Percentiles rank a stretch among this genome's conserved stretches.
phyloP scores from a whole-genome alignment of 257 asterid species.

The Oldenlandia corymbosa region DNA sequence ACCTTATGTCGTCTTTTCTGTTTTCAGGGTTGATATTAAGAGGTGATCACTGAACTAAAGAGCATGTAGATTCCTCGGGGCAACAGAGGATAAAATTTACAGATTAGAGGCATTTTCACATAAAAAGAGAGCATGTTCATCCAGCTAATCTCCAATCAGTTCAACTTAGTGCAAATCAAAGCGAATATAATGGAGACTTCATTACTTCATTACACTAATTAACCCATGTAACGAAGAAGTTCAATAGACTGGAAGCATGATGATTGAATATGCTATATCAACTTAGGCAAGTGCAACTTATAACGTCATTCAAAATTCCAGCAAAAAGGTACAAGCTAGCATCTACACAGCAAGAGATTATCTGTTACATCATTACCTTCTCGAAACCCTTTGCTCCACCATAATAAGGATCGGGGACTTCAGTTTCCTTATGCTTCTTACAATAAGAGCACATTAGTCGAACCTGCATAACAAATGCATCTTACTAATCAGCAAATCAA shows the following conservation, averaged over 20 bases:
- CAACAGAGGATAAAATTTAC: not conserved
- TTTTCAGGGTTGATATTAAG: not conserved
- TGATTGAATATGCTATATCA: not conserved
- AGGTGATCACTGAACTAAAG: not conserved
- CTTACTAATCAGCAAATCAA: conserved; percentile 6
- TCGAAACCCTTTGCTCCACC: conserved; percentile 86
- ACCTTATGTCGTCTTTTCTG: too few relatives aligned
- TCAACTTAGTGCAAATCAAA: not conserved
- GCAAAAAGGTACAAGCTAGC: not conserved
- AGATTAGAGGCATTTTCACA: not conserved
- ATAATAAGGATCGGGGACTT: conserved; percentile 91
- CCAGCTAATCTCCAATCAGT: not conserved
- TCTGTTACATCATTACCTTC: conserved; percentile 44
- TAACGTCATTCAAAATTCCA: not conserved
- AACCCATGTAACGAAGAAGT: not conserved
- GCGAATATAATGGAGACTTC: not conserved
- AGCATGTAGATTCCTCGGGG: not conserved
- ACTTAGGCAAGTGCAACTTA: not conserved
- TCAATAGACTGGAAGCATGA: not conserved
- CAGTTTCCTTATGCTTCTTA: conserved; percentile 59
- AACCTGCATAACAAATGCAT: conserved; percentile 34
- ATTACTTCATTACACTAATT: not conserved
- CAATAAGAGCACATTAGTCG: conserved; percentile 70
- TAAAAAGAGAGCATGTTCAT: not conserved
- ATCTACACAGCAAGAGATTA: not conserved